Evolutionary conservation across 345 rosid species (phyloP).

Genomic region (Linum tenue): DNA sequence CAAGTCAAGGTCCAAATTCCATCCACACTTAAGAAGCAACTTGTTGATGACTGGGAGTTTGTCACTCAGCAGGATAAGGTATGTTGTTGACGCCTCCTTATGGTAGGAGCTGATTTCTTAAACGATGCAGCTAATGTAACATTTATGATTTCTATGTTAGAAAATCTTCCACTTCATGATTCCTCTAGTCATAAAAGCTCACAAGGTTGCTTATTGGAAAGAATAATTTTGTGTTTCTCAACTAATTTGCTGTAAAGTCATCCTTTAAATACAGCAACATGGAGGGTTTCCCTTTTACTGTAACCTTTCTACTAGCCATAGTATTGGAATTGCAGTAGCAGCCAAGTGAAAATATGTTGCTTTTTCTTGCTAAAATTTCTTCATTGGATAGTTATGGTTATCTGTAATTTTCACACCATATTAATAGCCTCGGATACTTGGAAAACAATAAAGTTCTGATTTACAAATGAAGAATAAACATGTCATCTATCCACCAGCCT

Average conservation of each 20-base stretch:
- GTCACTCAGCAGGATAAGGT: constrained; percentile 82
- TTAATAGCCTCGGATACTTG: background rate
- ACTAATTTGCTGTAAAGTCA: too few relatives aligned
- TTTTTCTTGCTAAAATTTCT: background rate
- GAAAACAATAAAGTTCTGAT: background rate
- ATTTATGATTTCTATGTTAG: background rate
- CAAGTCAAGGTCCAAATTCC: constrained; percentile 76
- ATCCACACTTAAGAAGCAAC: constrained; percentile 64
- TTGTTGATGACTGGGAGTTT: constrained; percentile 82
- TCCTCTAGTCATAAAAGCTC: background rate
- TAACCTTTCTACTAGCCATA: background rate
- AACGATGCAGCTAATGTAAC: background rate
- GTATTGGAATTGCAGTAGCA: background rate
- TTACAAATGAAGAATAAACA: background rate
- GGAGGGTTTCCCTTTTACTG: background rate
- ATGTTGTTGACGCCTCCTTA: constrained; percentile 5
- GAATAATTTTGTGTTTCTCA: too few relatives aligned
- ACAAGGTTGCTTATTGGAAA: background rate
- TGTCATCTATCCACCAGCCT: background rate
- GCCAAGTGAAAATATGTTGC: background rate
- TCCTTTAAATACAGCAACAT: background rate
- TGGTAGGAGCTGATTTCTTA: background rate
- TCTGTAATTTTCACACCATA: background rate
- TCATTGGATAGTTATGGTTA: background rate
- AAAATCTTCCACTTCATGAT: background rate